phyloP scores from a whole-genome alignment of 805 yeast genomes.

The Ogataea paraovalis region DNA sequence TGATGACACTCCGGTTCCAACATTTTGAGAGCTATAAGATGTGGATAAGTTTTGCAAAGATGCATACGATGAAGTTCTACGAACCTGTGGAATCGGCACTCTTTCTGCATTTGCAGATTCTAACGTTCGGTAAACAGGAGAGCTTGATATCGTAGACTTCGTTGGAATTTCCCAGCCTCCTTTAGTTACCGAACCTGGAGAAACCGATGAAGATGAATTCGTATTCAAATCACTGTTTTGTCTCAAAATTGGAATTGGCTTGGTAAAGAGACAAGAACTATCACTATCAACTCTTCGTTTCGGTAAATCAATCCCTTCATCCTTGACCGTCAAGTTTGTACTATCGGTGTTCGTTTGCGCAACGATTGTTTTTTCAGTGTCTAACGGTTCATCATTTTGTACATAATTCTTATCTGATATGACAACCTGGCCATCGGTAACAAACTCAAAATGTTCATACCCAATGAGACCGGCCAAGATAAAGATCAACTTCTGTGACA shows the following conservation, averaged over 20 bases:
- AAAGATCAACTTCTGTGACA: conserved; percentile 51
- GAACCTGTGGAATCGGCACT: conserved; percentile 17
- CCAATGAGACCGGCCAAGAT: conserved; percentile 49
- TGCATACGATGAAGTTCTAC: conserved; percentile 30
- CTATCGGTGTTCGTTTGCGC: not conserved
- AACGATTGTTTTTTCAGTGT: not conserved
- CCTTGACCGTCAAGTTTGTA: not conserved
- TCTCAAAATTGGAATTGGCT: conserved; percentile 22
- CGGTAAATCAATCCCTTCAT: not conserved
- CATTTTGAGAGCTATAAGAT: conserved; percentile 32
- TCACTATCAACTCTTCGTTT: not conserved
- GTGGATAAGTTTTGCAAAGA: conserved; percentile 34
- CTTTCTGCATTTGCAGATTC: conserved; percentile 19
- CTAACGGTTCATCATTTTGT: not conserved
- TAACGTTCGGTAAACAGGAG: conserved; percentile 13
- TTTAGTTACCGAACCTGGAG: conserved; percentile 11
- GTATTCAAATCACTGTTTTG: conserved; percentile 4
- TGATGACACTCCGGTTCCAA: conserved; percentile 11
- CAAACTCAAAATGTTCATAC: conserved; percentile 24
- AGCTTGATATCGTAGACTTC: conserved; percentile 18
- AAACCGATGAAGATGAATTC: conserved; percentile 4
- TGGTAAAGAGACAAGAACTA: conserved; percentile 6
- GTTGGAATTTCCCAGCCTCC: conserved; percentile 44
- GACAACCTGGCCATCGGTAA: not conserved
- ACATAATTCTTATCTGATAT: too few relatives aligned